Conservation (phyloP, 108 stramenopile species). For the Skeletonema menzelii region DNA sequence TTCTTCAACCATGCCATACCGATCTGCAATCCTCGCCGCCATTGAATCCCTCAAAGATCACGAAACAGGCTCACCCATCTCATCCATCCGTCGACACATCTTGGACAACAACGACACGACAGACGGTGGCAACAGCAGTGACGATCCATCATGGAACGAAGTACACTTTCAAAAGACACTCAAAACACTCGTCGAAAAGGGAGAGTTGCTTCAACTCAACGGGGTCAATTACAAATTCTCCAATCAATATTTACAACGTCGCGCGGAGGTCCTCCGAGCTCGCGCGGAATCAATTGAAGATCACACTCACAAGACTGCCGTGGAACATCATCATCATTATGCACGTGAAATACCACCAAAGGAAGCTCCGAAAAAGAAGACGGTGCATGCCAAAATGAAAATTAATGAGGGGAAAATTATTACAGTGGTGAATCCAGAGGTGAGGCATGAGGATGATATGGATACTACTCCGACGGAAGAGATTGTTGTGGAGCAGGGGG, state of each 20-base stretch:
- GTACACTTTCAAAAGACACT: conserved; percentile 35
- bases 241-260: conserved; percentile 10
- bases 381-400: conserved; percentile 40
- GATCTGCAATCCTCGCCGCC: conserved; percentile 40
- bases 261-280: conserved; percentile 19
- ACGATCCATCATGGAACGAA: conserved; percentile 30
- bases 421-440: conserved; percentile 23
- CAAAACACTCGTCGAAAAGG: conserved; percentile 30
- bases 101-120: conserved; percentile 5
- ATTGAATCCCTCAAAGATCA: conserved; percentile 39
- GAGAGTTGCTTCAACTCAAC: conserved; percentile 18
- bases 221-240: conserved; percentile 46
- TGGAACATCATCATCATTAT: background rate
- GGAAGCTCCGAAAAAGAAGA: conserved; percentile 25
- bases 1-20: conserved; percentile 51
- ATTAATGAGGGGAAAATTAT: conserved; percentile 40
- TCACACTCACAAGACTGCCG: background rate
- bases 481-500: background rate
- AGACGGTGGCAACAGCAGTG: background rate
- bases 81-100: conserved; percentile 31
- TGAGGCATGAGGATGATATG: conserved; percentile 16
- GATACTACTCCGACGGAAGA: conserved; percentile 8
- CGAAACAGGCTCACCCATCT: conserved; percentile 35
- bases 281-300: conserved; percentile 13
- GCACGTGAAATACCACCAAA: conserved; percentile 34